phyloP scores from a whole-genome alignment of 2,329 filamentous ascomycete species.

The Aspergillus novoparasiticus region DNA sequence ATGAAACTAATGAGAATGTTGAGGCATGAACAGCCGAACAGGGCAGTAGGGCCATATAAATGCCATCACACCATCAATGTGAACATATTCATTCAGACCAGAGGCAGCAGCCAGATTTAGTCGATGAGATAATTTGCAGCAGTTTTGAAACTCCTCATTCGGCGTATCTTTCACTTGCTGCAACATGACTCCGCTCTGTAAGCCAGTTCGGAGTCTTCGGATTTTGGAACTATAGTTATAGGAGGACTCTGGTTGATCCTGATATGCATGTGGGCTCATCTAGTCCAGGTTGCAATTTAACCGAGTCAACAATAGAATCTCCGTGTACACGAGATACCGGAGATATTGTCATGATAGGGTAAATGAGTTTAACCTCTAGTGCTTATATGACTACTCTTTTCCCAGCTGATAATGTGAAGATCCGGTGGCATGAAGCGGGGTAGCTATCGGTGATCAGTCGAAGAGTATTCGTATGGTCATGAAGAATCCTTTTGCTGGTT shows the following conservation, averaged over 20 bases:
- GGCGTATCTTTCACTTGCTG: background rate
- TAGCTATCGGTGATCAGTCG: background rate
- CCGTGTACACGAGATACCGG: background rate
- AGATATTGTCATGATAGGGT: background rate
- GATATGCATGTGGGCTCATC: background rate
- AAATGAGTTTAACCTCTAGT: background rate
- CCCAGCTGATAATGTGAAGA: background rate
- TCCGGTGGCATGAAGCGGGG: background rate
- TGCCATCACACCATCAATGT: background rate
- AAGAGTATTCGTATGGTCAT: background rate
- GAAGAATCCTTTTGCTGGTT: background rate
- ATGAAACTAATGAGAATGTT: background rate
- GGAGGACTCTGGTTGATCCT: background rate
- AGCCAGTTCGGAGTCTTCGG: background rate
- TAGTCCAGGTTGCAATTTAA: background rate
- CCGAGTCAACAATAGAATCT: background rate
- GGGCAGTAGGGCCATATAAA: background rate
- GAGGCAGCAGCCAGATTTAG: background rate
- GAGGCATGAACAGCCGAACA: background rate
- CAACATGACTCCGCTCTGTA: background rate
- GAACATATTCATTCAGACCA: background rate
- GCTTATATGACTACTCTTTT: background rate
- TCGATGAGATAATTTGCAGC: background rate
- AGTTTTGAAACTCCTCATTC: background rate
- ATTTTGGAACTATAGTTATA: background rate